Percentiles rank a stretch among this genome's conserved stretches.
phyloP scores from a whole-genome alignment of 2,329 filamentous ascomycete species.

The Fusarium napiforme region DNA sequence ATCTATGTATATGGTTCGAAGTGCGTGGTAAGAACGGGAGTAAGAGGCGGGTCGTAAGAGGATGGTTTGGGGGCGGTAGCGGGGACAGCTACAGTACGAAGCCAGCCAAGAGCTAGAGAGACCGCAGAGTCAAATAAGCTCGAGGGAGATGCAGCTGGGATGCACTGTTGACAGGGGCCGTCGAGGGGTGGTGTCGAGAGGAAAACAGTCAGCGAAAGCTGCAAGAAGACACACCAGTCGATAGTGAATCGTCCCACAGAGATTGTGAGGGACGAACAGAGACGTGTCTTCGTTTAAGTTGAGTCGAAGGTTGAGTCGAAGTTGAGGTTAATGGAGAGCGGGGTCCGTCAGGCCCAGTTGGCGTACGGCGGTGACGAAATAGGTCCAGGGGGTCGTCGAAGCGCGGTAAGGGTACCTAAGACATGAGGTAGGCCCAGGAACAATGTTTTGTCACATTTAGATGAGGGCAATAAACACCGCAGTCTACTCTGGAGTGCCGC shows the following conservation, averaged over 20 bases:
- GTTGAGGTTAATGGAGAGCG: conserved; percentile 36
- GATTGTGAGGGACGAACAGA: conserved; percentile 21
- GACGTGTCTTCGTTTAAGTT: conserved; percentile 21
- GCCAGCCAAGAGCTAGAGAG: conserved; percentile 17
- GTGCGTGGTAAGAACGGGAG: conserved; percentile 32
- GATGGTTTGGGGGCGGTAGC: conserved; percentile 41
- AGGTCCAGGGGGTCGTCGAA: conserved; percentile 22
- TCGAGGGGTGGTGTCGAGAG: neutral
- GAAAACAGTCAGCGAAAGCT: neutral
- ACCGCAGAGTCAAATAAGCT: conserved; percentile 20
- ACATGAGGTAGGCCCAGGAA: neutral
- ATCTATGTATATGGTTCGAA: conserved; percentile 31
- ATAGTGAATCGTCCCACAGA: conserved; percentile 8
- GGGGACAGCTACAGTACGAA: conserved; percentile 22
- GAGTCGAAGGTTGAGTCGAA: conserved; percentile 25
- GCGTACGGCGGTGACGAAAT: conserved; percentile 46
- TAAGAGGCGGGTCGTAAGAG: conserved; percentile 35
- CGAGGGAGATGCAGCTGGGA: conserved; percentile 27
- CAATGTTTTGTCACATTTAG: neutral
- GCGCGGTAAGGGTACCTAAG: conserved; percentile 25
- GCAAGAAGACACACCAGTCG: conserved; percentile 1
- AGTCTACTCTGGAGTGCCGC: conserved; percentile 3
- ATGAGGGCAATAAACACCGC: conserved; percentile 25
- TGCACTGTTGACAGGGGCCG: conserved; percentile 24
- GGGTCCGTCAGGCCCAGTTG: conserved; percentile 39